Base-by-base conservation (phyloP, 192 early-diverging fungal species). In the Rhizoclosmatium globosum region DNA sequence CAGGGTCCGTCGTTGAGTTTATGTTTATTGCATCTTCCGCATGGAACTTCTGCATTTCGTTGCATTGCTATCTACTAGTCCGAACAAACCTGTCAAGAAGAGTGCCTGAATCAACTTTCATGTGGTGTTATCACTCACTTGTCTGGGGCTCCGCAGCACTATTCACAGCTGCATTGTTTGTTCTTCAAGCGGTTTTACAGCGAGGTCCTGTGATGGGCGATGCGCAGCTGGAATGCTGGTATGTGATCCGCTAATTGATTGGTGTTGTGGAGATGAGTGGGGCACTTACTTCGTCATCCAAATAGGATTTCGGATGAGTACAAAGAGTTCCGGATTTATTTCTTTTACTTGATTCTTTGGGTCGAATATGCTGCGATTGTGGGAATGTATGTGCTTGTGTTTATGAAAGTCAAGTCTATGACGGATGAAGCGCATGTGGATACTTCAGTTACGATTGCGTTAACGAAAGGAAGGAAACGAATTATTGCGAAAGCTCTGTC, bases 311-410 rank as follows among this genome's bases (percentile, higher is more conserved):
- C 69, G 0, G n/a, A 47, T 46, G 48, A 48, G 13, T 71, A 43
- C 50, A 13, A 17, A 4, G 48, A 53, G 3, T 56, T 23, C 38
- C 69, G 69, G 7, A 48, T 71, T 21, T 48, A 23, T 11, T 56
- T 71, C 4, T 71, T 53, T 38, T 71, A 71, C 38, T 19, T 71
- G 15, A 43, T 48, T 4, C n/a, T 71, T 11, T 71, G 69, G 69
- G 4, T 56, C 11, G 19, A 71, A 13, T 56, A 43, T 39, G 21
- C 39, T 56, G n/a, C 13, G 23, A 47, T 71, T 17, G 47, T 71
- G 47, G 69, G n/a, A 13, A 39, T 71, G 17, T 71, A 71, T 38
- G 69, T 47, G 6, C 17, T 39, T 38, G 48, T 71, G 1, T 53
- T 6, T 1, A 31, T 13, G 3, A 71, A 47, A 38, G 48, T 71